phyloP scores from a whole-genome alignment of 345 rosid species.

The Angophora floribunda region DNA sequence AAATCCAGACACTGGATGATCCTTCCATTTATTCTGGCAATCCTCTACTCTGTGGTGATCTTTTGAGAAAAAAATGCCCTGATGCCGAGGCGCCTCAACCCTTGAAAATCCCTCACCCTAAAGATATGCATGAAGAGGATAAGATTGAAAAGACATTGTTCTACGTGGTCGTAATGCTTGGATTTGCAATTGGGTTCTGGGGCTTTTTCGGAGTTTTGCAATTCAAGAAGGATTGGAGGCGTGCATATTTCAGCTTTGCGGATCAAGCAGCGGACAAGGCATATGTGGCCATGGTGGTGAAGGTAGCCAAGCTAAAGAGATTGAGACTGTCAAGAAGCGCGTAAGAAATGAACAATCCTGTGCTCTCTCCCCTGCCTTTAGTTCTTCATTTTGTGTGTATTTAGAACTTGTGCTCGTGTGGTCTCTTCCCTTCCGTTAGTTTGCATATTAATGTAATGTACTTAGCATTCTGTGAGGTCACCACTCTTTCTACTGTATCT shows the following conservation, averaged over 20 bases:
- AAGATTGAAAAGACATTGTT: background rate
- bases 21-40: background rate
- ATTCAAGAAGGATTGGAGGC: background rate
- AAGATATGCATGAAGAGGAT: background rate
- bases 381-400: background rate
- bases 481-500: background rate
- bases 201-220: background rate
- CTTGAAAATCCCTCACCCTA: background rate
- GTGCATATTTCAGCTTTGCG: background rate
- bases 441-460: too few species aligned
- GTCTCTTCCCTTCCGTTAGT: too few species aligned
- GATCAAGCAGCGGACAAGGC: background rate
- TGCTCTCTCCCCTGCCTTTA: background rate
- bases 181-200: background rate
- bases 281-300: background rate
- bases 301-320: background rate
- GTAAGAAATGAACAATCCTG: background rate
- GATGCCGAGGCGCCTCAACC: background rate
- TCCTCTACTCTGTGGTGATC: background rate
- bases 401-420: too few species aligned
- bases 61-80: background rate
- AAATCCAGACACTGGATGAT: background rate
- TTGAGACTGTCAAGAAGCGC: background rate
- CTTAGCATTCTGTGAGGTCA: accelerated
- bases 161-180: background rate